Base-by-base conservation (phyloP, 2,329 filamentous ascomycete genomes). In the Septoria linicola region DNA sequence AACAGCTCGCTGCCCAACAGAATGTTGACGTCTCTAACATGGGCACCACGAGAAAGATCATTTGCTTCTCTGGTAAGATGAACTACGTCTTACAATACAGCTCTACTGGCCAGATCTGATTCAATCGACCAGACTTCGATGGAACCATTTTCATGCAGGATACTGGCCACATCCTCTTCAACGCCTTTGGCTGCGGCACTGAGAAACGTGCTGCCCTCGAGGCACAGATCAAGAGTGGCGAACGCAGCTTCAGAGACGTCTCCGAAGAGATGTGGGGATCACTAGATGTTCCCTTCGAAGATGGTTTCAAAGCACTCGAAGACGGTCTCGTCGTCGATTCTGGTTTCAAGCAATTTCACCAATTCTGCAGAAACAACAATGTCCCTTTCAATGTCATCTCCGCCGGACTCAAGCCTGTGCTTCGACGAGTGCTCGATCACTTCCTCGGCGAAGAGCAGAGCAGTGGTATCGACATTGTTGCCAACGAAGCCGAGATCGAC, bases 241-340 rank as follows among this genome's bases (percentile, higher is more conserved):
- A 84, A 65, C 78, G 83, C 11, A 82, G 81, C 0, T 87, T 87
- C 73, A 76, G 82, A 43, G 83, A 86, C 3, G 82, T 84, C n/a
- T 85, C 82, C 0, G 83, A 86, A 58, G 83, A 87, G 66, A 85
- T 87, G 79, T 87, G 83, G 81, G 80, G 79, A 6, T 85, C 82
- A 0, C 71, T 87, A 7, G 76, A 81, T 54, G 77, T 87, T 0
- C 82, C 83, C 1, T 86, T 87, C 62, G 83, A 84, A 19, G 79
- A 85, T 55, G 83, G 83, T 11, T 86, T 87, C 70, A 73, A 79
- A 48, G 73, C 85, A 23, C 83, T 87, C 78, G 75, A 82, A 61
- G 71, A 79, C 41, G 73, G 73, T 0, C 75, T 87, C 21, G 77
- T 83, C 25, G 82, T 87, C 49, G 84, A 87, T 61, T 75, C 76